Percentiles rank a stretch among this genome's conserved stretches.
Evolutionary conservation across 2,329 filamentous ascomycete species (phyloP).

Genomic region (Rhinocladiella mackenziei): DNA sequence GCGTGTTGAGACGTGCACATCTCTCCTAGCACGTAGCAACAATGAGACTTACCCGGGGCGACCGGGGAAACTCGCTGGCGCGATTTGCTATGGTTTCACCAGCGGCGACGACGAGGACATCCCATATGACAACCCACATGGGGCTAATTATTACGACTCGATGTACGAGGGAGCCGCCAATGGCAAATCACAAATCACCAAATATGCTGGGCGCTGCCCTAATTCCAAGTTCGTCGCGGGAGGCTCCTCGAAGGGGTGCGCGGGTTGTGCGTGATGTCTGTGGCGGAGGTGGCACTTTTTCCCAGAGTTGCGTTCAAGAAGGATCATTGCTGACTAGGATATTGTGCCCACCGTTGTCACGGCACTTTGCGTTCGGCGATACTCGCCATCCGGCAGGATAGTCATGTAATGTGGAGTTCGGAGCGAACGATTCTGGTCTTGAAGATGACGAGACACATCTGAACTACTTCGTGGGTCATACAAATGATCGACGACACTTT

Average conservation of each 20-base stretch:
- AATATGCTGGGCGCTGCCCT: neutral
- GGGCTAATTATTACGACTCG: neutral
- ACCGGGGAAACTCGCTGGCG: constrained; percentile 7
- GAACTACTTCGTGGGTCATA: neutral
- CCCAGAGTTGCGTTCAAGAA: neutral
- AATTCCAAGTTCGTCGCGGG: neutral
- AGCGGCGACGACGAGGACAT: constrained; percentile 16
- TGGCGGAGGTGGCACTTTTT: neutral
- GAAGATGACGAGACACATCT: neutral
- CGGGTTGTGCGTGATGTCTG: neutral
- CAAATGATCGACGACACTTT: neutral
- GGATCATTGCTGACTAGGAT: neutral
- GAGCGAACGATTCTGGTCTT: neutral
- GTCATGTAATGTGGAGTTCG: neutral
- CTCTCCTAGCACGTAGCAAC: constrained; percentile 15
- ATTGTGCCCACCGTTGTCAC: neutral
- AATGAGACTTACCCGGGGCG: constrained; percentile 18
- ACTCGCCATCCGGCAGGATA: neutral
- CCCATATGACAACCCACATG: neutral
- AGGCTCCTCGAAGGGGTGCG: neutral
- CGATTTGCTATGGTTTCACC: constrained; percentile 7
- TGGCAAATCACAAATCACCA: neutral
- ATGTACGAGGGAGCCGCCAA: neutral
- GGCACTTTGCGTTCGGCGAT: neutral
- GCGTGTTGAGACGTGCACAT: constrained; percentile 12